Evolutionary conservation across 371 early-diverging fungal genomes (phyloP), one percentile per base, ranked within the genome.

Genomic region (Mortierella sp.): DNA sequence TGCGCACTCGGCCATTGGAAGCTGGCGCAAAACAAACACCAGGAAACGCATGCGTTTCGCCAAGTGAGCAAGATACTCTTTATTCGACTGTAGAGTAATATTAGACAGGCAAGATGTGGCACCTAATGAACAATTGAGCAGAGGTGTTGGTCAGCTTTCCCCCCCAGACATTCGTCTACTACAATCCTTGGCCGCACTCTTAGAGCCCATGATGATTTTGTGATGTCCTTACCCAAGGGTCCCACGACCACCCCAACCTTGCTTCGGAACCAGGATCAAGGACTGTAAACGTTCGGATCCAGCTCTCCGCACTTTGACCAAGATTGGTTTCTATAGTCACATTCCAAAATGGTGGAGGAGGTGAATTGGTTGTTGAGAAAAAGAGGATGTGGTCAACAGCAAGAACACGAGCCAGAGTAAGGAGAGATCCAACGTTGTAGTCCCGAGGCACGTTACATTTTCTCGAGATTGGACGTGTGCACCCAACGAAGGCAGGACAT

Each of bases 221-320:
- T 13, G 79, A 42, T 34, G 10, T 34, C 34, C 51, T 81, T 80
- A 86, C 86, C 94, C 94, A n/a, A 94, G 74, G 13, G 91, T 78
- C 1, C 94, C 94, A 21, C 89, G 81, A 16, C 93, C 94, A 12
- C 84, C 83, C 93, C 94, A 94, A 12, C 86, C 87, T 38, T 72
- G 70, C 56, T 72, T 74, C 28, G 94, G 93, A 0, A 83, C 86
- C 2, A 90, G 62, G 3, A 78, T 48, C 19, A 93, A 50, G 1
- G 71, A 59, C 2, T 82, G 63, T 1, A 2, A 56, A 4, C 34
- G 7, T 34, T 30, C 48, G 1, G 65, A 60, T 1, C 50, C 74
- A 18, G 78, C 80, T 39, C 93, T 83, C 19, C 71, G 48, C 0
- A 92, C 79, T 41, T 71, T 55, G 14, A 92, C 79, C 19, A 72